Evolutionary conservation across 2,329 filamentous ascomycete genomes (phyloP).

Genomic region (Lizonia empirigonia): DNA sequence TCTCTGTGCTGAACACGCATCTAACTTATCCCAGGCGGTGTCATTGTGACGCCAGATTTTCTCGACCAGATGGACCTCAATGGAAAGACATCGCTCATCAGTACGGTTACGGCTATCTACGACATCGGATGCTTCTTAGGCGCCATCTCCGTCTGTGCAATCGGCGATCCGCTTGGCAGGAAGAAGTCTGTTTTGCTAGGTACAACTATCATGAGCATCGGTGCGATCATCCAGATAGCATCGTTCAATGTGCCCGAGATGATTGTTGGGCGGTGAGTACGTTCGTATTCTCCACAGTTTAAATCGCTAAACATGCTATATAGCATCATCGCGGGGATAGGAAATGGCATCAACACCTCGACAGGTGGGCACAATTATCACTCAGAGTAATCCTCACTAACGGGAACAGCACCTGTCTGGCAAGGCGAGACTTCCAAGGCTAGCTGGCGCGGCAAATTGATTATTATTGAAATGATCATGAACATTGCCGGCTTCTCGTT

Average conservation of each 20-base stretch:
- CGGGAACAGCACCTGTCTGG: slow-evolving; percentile 56
- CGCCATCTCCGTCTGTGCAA: slow-evolving; percentile 52
- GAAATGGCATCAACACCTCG: slow-evolving; percentile 59
- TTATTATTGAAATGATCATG: slow-evolving; percentile 57
- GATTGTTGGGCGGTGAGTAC: slow-evolving; percentile 52
- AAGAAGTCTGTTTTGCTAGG: slow-evolving; percentile 56
- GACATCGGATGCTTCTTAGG: slow-evolving; percentile 67
- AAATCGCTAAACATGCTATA: slow-evolving; percentile 6
- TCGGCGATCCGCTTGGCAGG: slow-evolving; percentile 57
- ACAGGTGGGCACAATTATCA: slow-evolving; percentile 50
- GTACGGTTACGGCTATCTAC: slow-evolving; percentile 63
- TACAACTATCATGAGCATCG: slow-evolving; percentile 56
- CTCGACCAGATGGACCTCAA: slow-evolving; percentile 55
- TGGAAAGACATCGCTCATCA: slow-evolving; percentile 48
- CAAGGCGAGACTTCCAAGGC: slow-evolving; percentile 59
- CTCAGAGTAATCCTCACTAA: slow-evolving; percentile 20
- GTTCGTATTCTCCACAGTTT: too few relatives aligned
- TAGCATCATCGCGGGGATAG: slow-evolving; percentile 55
- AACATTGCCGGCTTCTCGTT: slow-evolving; percentile 58
- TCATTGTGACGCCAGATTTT: slow-evolving; percentile 61
- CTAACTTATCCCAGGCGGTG: slow-evolving; percentile 49
- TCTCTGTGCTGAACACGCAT: neutral
- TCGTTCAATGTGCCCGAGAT: slow-evolving; percentile 55
- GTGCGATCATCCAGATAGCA: slow-evolving; percentile 55
- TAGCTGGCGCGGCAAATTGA: slow-evolving; percentile 51